phyloP scores from a whole-genome alignment of 805 yeast species.

The Wickerhamomyces kurtzmanii region DNA sequence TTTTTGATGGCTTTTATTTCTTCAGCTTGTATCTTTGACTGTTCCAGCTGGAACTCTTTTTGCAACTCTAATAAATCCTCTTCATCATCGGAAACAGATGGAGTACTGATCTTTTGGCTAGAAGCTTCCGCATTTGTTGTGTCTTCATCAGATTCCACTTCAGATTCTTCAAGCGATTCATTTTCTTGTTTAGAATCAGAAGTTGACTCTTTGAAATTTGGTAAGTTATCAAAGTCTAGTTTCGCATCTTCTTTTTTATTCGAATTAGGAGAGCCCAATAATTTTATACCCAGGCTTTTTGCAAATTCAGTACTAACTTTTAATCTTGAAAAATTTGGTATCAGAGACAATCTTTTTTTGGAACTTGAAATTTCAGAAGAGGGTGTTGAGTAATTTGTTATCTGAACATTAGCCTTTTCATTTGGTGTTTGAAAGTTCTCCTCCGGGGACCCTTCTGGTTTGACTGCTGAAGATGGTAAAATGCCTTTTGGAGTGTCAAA shows the following conservation, averaged over 20 bases:
- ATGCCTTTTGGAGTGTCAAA: no score
- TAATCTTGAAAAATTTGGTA: conserved; percentile 21
- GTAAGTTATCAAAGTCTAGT: background rate
- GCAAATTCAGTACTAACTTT: conserved; percentile 26
- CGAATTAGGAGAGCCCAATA: no score
- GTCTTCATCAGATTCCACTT: conserved; percentile 5
- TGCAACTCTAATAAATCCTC: conserved; percentile 12
- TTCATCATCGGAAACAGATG: conserved; percentile 3
- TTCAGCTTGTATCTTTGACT: conserved; percentile 9
- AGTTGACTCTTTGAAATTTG: conserved; percentile 1
- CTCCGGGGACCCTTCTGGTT: no score
- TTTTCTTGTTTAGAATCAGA: conserved; percentile 1
- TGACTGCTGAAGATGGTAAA: no score
- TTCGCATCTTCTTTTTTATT: no score
- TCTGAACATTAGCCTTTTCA: conserved; percentile 6
- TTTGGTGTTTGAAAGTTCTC: conserved; percentile 5
- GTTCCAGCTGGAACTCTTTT: conserved; percentile 14
- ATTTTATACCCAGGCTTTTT: conserved; percentile 23
- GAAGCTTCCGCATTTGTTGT: conserved; percentile 4
- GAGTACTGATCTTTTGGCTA: no score
- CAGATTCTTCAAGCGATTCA: conserved; percentile 4
- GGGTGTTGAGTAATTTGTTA: conserved; percentile 5
- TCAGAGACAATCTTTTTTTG: conserved; percentile 13
- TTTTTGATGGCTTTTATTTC: conserved; percentile 8
- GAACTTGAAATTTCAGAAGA: conserved; percentile 4